Evolutionary conservation across 352 stramenopile species (phyloP).

Genomic region (Phytophthora fragariaefolia): DNA sequence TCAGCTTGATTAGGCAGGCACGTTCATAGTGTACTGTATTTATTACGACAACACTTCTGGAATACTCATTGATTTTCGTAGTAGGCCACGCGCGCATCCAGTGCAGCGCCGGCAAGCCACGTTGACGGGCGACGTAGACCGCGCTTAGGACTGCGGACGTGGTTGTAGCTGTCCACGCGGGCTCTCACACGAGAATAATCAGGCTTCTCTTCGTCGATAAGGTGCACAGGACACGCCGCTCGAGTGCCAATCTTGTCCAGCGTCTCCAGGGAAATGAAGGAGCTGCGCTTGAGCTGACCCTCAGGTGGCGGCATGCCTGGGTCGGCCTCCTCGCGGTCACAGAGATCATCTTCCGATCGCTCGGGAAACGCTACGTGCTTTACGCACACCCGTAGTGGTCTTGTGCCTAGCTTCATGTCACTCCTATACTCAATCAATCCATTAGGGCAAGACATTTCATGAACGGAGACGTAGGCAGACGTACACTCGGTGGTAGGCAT

Average conservation of each 20-base stretch:
- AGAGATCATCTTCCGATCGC: conserved; percentile 23
- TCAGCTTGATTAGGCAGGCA: conserved; percentile 18
- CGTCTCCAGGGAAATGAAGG: conserved; percentile 68
- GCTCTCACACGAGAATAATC: conserved; percentile 64
- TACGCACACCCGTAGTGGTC: conserved; percentile 44
- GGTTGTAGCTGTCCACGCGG: conserved; percentile 70
- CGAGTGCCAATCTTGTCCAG: conserved; percentile 81
- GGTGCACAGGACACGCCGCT: conserved; percentile 69
- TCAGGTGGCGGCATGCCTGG: conserved; percentile 62
- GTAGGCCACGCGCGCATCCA: conserved; percentile 36
- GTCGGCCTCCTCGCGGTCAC: conserved; percentile 47
- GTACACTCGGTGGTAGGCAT: conserved; percentile 76
- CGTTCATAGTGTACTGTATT: conserved; percentile 5
- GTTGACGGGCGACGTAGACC: conserved; percentile 58
- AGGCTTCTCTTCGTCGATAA: conserved; percentile 60
- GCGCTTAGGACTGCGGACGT: conserved; percentile 51
- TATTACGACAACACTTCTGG: not conserved
- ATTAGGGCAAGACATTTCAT: not conserved
- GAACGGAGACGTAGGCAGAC: conserved; percentile 13
- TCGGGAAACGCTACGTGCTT: conserved; percentile 66
- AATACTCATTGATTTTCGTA: conserved; percentile 27
- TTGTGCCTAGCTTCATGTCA: conserved; percentile 76
- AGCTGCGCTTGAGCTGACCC: conserved; percentile 54
- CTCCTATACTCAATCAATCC: conserved; percentile 43
- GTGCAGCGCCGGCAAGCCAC: conserved; percentile 48